Conservation (phyloP, 1,139 yeast genomes). For the Diutina neorugosa region DNA sequence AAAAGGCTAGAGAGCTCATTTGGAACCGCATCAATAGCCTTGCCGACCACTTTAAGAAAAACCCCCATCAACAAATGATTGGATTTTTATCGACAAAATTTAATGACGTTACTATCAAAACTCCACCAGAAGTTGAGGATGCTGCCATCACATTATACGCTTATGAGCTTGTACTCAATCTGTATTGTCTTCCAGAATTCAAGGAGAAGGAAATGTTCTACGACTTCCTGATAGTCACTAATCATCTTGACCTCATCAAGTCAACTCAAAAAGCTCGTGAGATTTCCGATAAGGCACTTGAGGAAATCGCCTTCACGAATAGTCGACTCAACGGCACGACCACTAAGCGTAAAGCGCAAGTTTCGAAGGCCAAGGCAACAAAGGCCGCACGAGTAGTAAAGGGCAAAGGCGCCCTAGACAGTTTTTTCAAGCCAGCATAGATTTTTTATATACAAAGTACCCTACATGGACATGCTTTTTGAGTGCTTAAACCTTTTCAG, state of each 20-base stretch:
- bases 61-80: slow-evolving; percentile 21
- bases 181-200: slow-evolving; percentile 13
- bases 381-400: slow-evolving; percentile 26
- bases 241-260: slow-evolving; percentile 17
- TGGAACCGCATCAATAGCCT: slow-evolving; percentile 36
- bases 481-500: neutral
- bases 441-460: neutral
- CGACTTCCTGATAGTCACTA: slow-evolving; percentile 20
- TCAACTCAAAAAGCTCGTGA: slow-evolving; percentile 17
- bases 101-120: slow-evolving; percentile 10
- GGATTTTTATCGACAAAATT: slow-evolving; percentile 21
- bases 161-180: slow-evolving; percentile 20
- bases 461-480: neutral
- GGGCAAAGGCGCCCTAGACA: slow-evolving; percentile 53
- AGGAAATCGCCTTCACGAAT: slow-evolving; percentile 13
- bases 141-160: slow-evolving; percentile 15
- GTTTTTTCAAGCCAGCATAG: slow-evolving; percentile 31
- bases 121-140: slow-evolving; percentile 19
- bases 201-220: slow-evolving; percentile 10
- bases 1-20: slow-evolving; percentile 14
- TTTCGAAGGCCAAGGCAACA: slow-evolving; percentile 12
- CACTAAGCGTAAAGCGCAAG: slow-evolving; percentile 11
- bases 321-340: slow-evolving; percentile 6
- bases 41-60: slow-evolving; percentile 36
- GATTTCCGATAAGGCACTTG: slow-evolving; percentile 26